Percentiles rank a stretch among this genome's conserved stretches.
Evolutionary conservation across 495 filamentous ascomycete genomes (phyloP).

Genomic region (Oidiodendron maius): DNA sequence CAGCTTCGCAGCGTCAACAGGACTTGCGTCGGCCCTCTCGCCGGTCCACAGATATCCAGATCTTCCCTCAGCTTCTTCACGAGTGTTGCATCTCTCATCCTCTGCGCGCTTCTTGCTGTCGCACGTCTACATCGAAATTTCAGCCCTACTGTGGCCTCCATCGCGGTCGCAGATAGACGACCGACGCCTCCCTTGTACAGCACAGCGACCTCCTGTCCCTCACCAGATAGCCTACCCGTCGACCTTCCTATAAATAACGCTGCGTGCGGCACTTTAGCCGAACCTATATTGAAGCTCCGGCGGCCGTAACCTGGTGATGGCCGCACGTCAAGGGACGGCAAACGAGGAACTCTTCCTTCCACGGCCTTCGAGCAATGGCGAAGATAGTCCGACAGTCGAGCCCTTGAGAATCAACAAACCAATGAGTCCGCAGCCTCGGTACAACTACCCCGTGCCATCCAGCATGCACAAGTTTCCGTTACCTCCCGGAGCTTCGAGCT

Average conservation of each 20-base stretch:
- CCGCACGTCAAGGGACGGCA: constrained; percentile 38
- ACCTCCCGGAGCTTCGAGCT: constrained; percentile 58
- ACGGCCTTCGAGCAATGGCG: constrained; percentile 46
- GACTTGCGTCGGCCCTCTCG: neutral
- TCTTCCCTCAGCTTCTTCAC: constrained; percentile 5
- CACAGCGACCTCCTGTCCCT: constrained; percentile 20
- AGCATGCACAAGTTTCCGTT: constrained; percentile 43
- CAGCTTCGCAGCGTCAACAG: neutral
- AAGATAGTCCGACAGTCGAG: constrained; percentile 67
- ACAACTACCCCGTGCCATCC: constrained; percentile 40
- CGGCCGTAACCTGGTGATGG: constrained; percentile 17
- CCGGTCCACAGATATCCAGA: neutral
- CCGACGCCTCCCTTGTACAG: constrained; percentile 11
- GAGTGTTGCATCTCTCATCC: constrained; percentile 10
- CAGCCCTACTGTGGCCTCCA: constrained; percentile 1
- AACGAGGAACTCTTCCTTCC: constrained; percentile 77
- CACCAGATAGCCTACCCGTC: constrained; percentile 15
- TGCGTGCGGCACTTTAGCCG: constrained; percentile 19
- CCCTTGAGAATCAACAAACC: constrained; percentile 83
- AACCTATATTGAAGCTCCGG: constrained; percentile 11
- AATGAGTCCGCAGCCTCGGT: constrained; percentile 44
- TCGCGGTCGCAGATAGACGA: constrained; percentile 18
- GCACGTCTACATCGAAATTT: neutral
- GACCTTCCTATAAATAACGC: constrained; percentile 22
- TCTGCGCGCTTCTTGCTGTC: constrained; percentile 8